Conservation (phyloP, 129 eudicot species). For the Glebionis coronaria region DNA sequence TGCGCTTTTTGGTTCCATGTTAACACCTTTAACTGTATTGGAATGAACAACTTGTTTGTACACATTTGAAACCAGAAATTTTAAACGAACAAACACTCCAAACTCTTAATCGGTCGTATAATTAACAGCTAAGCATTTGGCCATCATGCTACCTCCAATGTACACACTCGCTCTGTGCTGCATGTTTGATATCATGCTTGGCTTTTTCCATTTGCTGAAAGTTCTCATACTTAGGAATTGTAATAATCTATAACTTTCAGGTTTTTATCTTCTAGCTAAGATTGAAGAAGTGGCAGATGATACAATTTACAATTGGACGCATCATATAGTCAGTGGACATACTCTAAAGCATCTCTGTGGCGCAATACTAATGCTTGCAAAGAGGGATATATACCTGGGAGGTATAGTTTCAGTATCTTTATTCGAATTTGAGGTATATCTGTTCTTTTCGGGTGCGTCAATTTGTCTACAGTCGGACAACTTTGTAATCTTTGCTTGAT, state of each 20-base stretch:
- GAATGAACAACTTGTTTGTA: too few species aligned
- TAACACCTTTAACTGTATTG: too few species aligned
- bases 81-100: too few species aligned
- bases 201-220: conserved; percentile 16
- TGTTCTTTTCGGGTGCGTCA: conserved; percentile 2
- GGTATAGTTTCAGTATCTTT: conserved; percentile 35
- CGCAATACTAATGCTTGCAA: conserved; percentile 90
- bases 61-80: too few species aligned
- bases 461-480: not conserved
- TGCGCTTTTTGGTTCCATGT: conserved; percentile 52
- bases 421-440: not conserved
- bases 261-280: conserved; percentile 89
- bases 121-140: too few species aligned
- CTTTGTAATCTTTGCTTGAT: too few species aligned
- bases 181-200: conserved; percentile 55
- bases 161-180: conserved; percentile 97
- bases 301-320: conserved; percentile 72
- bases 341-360: conserved; percentile 88
- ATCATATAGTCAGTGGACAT: conserved; percentile 83
- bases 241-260: conserved; percentile 36
- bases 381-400: conserved; percentile 60
- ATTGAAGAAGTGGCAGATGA: conserved; percentile 87
- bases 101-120: too few species aligned
- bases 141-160: conserved; percentile 91
- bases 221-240: not conserved